Evolutionary conservation across 257 asterid genomes (phyloP).

Genomic region (Rehmannia glutinosa): DNA sequence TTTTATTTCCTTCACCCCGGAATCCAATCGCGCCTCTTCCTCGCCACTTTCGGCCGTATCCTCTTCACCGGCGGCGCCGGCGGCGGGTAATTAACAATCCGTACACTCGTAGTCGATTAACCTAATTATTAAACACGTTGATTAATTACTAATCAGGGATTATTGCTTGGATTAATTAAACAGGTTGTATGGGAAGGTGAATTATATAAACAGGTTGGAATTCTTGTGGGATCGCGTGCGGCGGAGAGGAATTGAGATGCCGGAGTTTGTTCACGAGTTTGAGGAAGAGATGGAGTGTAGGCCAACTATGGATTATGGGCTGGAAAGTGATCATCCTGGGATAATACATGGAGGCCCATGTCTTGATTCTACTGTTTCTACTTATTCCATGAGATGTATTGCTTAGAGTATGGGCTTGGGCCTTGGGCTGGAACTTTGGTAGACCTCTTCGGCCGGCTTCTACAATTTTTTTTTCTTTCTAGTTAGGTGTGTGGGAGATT

Average conservation of each 20-base stretch:
- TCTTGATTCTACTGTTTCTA: constrained; percentile 40
- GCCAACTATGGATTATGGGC: constrained; percentile 51
- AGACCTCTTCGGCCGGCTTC: background rate
- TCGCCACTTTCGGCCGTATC: constrained; percentile 72
- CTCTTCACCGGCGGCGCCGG: constrained; percentile 37
- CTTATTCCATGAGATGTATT: constrained; percentile 78
- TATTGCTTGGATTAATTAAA: background rate
- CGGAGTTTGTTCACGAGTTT: constrained; percentile 70
- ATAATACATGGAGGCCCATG: background rate
- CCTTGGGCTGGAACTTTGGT: constrained; percentile 1
- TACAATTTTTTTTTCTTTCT: background rate
- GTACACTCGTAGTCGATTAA: no score
- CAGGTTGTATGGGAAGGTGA: constrained; percentile 65
- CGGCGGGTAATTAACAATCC: constrained; percentile 32
- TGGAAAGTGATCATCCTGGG: constrained; percentile 87
- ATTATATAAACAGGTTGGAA: constrained; percentile 58
- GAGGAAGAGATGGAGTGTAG: constrained; percentile 62
- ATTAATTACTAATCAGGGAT: background rate
- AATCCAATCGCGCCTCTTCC: constrained; percentile 67
- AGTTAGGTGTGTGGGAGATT: background rate
- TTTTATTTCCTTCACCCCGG: constrained; percentile 81
- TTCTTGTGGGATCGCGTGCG: constrained; percentile 59
- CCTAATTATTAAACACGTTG: no score
- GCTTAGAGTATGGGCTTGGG: constrained; percentile 33
- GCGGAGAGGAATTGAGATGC: constrained; percentile 59